phyloP scores from a whole-genome alignment of 2,329 filamentous ascomycete species.

The Pseudogymnoascus sp. region DNA sequence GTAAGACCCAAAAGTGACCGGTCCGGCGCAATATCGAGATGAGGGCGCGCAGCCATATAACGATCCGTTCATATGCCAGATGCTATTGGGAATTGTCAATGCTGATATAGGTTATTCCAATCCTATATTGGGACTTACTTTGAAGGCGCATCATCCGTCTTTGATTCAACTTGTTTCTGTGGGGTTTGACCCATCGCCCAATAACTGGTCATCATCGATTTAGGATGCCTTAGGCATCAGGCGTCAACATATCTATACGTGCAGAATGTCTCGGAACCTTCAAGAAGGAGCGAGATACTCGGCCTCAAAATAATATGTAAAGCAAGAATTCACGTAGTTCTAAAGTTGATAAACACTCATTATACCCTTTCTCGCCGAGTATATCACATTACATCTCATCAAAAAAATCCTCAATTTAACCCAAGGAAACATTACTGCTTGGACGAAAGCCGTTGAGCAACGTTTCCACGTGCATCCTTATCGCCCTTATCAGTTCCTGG shows the following conservation, averaged over 20 bases:
- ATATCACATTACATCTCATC: not conserved
- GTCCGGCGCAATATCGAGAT: conserved; percentile 3
- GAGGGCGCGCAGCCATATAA: not conserved
- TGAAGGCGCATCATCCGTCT: not conserved
- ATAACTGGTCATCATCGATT: not conserved
- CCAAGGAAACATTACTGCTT: not conserved
- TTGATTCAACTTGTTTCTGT: not conserved
- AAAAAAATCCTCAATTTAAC: not conserved
- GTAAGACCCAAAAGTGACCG: not conserved
- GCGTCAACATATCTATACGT: not conserved
- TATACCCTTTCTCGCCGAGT: not conserved
- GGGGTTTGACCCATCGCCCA: not conserved
- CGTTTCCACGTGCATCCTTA: not conserved
- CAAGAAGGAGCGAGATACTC: not conserved
- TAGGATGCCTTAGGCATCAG: not conserved
- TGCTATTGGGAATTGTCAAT: not conserved
- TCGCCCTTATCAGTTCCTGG: conserved; percentile 1
- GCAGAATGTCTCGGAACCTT: conserved; percentile 1
- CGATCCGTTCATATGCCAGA: conserved; percentile 7
- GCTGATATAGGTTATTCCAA: not conserved
- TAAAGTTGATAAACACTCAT: not conserved
- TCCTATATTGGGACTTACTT: not conserved
- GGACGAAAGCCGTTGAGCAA: not conserved
- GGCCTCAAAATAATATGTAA: not conserved
- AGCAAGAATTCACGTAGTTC: not conserved